Percentiles rank a stretch among this genome's conserved stretches.
These are phyloP conservation scores for Leccinum rimulosum DNA, from an alignment of 768 basidiomycete genomes.

Conservation along the genomic window DNA sequence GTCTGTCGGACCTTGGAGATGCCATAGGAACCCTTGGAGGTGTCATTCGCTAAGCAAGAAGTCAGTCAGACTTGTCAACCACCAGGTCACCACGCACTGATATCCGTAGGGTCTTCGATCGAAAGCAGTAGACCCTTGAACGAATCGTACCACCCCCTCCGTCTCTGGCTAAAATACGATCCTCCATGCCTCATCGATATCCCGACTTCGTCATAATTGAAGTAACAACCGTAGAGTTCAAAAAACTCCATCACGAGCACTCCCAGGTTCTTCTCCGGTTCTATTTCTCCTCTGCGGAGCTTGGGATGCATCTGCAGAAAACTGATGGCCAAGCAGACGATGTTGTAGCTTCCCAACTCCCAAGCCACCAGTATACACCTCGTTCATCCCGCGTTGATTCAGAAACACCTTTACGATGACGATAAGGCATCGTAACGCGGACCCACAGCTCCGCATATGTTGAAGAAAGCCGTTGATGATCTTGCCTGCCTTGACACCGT, in stretches of 20 bases:
- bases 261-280: constrained; percentile 81
- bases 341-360: too few species aligned
- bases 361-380: too few species aligned
- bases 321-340: too few species aligned
- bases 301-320: constrained; percentile 76
- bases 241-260: constrained; percentile 97
- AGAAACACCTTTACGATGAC: too few species aligned
- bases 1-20: constrained; percentile 80
- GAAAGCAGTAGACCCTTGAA: constrained; percentile 59
- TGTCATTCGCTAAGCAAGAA: constrained; percentile 74
- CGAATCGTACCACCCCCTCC: constrained; percentile 77
- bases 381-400: too few species aligned
- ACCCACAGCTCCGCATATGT: too few species aligned
- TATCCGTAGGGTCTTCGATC: constrained; percentile 92
- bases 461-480: constrained; percentile 70
- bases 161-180: constrained; percentile 79
- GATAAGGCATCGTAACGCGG: too few species aligned
- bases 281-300: constrained; percentile 82
- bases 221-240: constrained; percentile 88
- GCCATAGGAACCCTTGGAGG: constrained; percentile 83
- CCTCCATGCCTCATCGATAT: constrained; percentile 84
- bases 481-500: constrained; percentile 74
- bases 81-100: constrained; percentile 51
- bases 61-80: background rate
- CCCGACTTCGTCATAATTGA: constrained; percentile 89